Conservation (phyloP, 768 basidiomycete species). For the Hortiboletus flavorubellus region DNA sequence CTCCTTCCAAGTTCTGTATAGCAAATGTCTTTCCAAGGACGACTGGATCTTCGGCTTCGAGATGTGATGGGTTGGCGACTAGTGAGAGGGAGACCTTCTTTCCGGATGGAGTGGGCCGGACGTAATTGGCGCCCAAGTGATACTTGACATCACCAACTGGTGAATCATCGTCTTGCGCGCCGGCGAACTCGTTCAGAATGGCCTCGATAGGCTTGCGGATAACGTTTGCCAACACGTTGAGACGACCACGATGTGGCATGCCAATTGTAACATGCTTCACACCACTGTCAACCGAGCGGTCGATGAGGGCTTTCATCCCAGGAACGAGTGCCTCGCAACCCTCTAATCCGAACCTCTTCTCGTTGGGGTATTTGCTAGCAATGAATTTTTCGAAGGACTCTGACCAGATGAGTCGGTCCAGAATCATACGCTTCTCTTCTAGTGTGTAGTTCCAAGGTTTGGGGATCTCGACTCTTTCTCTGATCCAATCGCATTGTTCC, state of each 20-base stretch:
- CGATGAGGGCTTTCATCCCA: conserved; percentile 99
- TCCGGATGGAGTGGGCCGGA: conserved; percentile 95
- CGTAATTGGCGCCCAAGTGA: conserved; percentile 97
- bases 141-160: conserved; percentile 99
- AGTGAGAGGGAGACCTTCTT: conserved; percentile 97
- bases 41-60: conserved; percentile 96
- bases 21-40: conserved; percentile 99
- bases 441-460: conserved; percentile 97
- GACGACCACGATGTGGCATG: conserved; percentile 98
- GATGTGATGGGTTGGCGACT: conserved; percentile 97
- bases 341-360: conserved; percentile 98
- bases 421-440: conserved; percentile 98
- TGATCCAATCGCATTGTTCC: conserved; percentile 99
- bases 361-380: conserved; percentile 97
- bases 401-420: conserved; percentile 99
- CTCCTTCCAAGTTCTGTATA: conserved; percentile 91
- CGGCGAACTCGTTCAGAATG: conserved; percentile 95
- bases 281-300: conserved; percentile 94
- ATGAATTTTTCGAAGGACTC: conserved; percentile 99
- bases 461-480: conserved; percentile 92
- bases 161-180: conserved; percentile 65
- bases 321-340: conserved; percentile 97
- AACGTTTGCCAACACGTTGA: conserved; percentile 97
- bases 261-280: conserved; percentile 96
- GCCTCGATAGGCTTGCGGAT: conserved; percentile 98